A percentile compares a stretch with the other conserved stretches of the same genome.
These are phyloP conservation scores for Diaporthe sp. DNA, from an alignment of 2,329 filamentous ascomycete species.

Conservation along the genomic window DNA sequence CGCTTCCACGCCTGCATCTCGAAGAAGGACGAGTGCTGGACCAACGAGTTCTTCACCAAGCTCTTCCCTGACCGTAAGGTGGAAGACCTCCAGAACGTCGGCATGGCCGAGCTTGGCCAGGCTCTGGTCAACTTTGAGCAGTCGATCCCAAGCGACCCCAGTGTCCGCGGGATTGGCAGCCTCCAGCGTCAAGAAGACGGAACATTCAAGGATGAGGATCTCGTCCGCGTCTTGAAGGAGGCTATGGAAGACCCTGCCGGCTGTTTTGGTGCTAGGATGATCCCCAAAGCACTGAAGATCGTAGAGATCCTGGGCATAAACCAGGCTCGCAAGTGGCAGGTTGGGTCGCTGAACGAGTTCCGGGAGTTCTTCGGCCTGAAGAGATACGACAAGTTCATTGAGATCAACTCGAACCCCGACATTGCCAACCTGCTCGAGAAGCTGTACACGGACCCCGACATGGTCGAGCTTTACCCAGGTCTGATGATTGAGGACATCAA, in stretches of 20 bases:
- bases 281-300: constrained; percentile 69
- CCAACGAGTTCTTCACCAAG: constrained; percentile 65
- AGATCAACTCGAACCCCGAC: constrained; percentile 70
- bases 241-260: constrained; percentile 74
- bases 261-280: constrained; percentile 70
- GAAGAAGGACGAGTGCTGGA: constrained; percentile 73
- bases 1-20: constrained; percentile 75
- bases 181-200: constrained; percentile 63
- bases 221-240: constrained; percentile 67
- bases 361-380: constrained; percentile 73
- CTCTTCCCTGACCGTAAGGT: constrained; percentile 29
- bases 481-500: constrained; percentile 59
- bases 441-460: constrained; percentile 74
- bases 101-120: constrained; percentile 43
- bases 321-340: constrained; percentile 72
- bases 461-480: constrained; percentile 79
- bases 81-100: constrained; percentile 19
- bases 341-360: constrained; percentile 75
- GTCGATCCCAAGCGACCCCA: constrained; percentile 57
- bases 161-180: constrained; percentile 61
- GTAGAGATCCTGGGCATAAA: constrained; percentile 75
- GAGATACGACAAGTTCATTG: constrained; percentile 67
- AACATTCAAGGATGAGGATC: constrained; percentile 68
- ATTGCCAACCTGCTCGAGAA: constrained; percentile 68
- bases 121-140: constrained; percentile 52